Conservation (phyloP, 192 early-diverging fungal genomes). For the Coemansia sp. region DNA sequence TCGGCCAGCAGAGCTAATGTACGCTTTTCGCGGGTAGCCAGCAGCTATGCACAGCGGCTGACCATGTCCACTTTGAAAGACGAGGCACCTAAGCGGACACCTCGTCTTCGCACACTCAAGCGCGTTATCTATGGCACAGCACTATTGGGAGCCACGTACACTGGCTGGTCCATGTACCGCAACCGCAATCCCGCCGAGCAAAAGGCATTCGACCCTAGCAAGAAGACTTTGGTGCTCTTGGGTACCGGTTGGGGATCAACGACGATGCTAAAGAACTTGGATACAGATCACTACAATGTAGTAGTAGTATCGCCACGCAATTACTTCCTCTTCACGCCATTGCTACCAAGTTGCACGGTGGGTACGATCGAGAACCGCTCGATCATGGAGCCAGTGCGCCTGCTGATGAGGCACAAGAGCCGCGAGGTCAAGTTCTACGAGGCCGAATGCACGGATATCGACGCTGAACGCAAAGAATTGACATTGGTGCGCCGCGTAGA, state of each 20-base stretch:
- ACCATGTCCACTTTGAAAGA: constrained; percentile 39
- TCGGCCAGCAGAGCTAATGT: constrained; percentile 17
- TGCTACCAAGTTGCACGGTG: constrained; percentile 77
- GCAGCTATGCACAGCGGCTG: constrained; percentile 34
- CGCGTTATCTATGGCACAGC: constrained; percentile 35
- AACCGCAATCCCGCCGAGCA: constrained; percentile 52
- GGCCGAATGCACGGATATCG: constrained; percentile 88
- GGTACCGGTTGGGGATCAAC: constrained; percentile 53
- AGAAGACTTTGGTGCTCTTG: constrained; percentile 49
- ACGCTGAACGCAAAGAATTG: constrained; percentile 78
- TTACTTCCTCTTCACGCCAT: constrained; percentile 83
- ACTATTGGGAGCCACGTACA: constrained; percentile 28
- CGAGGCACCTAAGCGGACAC: constrained; percentile 22
- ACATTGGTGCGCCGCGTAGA: constrained; percentile 69
- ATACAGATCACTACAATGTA: constrained; percentile 81
- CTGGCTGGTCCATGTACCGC: constrained; percentile 54
- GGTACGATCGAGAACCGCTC: constrained; percentile 86
- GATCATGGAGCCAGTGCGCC: constrained; percentile 87
- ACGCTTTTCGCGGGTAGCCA: constrained; percentile 28
- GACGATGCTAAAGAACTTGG: constrained; percentile 70
- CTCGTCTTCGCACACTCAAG: constrained; percentile 46
- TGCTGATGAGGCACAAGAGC: constrained; percentile 84
- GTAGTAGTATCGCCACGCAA: constrained; percentile 79
- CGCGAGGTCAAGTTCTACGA: constrained; percentile 86
- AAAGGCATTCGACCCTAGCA: constrained; percentile 44